Evolutionary conservation across 305 asterid species (phyloP).

Genomic region (Solanum hybrid): DNA sequence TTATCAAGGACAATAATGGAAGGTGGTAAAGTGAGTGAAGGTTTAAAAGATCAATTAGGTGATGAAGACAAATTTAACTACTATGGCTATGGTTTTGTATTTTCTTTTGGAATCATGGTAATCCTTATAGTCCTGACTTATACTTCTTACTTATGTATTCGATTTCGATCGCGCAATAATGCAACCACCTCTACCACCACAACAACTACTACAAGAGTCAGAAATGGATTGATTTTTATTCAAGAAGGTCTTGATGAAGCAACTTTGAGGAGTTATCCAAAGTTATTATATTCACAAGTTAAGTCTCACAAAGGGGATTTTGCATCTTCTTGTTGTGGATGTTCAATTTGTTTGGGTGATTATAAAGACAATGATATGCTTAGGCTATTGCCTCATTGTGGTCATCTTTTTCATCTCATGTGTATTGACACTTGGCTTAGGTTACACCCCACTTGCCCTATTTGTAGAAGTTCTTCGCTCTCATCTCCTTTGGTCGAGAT

Average conservation of each 20-base stretch:
- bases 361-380: slow-evolving; percentile 37
- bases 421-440: slow-evolving; percentile 61
- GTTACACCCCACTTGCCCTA: slow-evolving; percentile 46
- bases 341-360: slow-evolving; percentile 57
- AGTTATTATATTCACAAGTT: background rate
- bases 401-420: slow-evolving; percentile 46
- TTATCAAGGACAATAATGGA: background rate
- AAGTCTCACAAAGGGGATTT: background rate
- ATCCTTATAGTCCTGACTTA: slow-evolving; percentile 23
- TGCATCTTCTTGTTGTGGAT: slow-evolving; percentile 10
- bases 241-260: background rate
- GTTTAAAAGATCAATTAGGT: background rate
- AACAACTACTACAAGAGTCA: background rate
- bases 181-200: background rate
- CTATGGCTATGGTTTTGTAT: slow-evolving; percentile 25
- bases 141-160: slow-evolving; percentile 21
- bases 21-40: background rate
- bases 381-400: slow-evolving; percentile 45
- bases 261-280: background rate
- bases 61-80: background rate
- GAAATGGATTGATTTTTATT: background rate
- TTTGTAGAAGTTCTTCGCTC: slow-evolving; percentile 44
- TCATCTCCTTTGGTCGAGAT: slow-evolving; percentile 6
- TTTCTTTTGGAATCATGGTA: slow-evolving; percentile 22
- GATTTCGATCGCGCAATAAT: background rate